Conservation (phyloP, 2,329 filamentous ascomycete genomes). For the Penicillium capsulatum region DNA sequence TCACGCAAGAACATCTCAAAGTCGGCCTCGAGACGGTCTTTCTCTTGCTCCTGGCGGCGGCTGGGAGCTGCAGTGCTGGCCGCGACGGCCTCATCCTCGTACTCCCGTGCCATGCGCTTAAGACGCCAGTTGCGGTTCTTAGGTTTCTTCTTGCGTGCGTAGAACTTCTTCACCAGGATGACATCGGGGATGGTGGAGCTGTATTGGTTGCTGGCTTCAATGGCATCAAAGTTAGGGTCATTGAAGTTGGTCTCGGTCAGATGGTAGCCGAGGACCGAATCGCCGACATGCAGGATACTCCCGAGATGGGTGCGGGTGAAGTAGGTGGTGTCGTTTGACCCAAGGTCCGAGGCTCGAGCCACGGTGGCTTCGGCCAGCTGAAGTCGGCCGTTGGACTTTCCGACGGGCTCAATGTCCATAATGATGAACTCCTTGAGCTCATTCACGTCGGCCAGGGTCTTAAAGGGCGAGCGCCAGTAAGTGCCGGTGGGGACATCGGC, state of each 20-base stretch:
- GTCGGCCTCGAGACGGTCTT: conserved; percentile 82
- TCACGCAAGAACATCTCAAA: conserved; percentile 97
- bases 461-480: conserved; percentile 90
- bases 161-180: conserved; percentile 94
- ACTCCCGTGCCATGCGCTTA: conserved; percentile 86
- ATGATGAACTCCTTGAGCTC: conserved; percentile 89
- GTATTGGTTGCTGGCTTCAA: conserved; percentile 74
- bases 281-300: conserved; percentile 76
- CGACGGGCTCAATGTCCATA: conserved; percentile 84
- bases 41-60: conserved; percentile 60
- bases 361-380: conserved; percentile 83
- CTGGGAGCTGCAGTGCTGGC: conserved; percentile 36
- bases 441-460: conserved; percentile 73
- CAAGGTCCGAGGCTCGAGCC: conserved; percentile 79
- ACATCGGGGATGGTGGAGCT: conserved; percentile 81
- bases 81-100: conserved; percentile 58
- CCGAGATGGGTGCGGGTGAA: conserved; percentile 89
- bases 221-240: conserved; percentile 74
- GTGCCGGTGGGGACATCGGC: conserved; percentile 75
- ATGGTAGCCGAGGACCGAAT: conserved; percentile 93
- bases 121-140: conserved; percentile 86
- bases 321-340: conserved; percentile 79
- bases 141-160: conserved; percentile 77
- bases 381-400: conserved; percentile 72
- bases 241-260: conserved; percentile 89